Evolutionary conservation across 2,329 filamentous ascomycete genomes (phyloP).

Genomic region (Xylariomycetidae sp.): DNA sequence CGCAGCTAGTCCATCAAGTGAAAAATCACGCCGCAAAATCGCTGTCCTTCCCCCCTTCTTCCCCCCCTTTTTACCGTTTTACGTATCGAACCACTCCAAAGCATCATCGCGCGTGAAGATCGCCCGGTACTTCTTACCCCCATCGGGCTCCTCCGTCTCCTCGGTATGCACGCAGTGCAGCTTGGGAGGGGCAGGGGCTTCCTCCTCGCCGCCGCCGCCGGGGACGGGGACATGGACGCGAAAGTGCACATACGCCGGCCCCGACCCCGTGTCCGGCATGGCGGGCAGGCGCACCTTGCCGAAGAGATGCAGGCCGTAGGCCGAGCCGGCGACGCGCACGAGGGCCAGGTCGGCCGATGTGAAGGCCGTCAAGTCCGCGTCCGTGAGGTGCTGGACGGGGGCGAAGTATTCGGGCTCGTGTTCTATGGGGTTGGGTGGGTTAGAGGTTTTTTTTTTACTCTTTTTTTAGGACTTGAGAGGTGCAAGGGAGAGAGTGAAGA

Average conservation of each 20-base stretch:
- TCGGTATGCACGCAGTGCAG: constrained; percentile 46
- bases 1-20: no score
- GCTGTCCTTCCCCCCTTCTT: neutral
- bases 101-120: constrained; percentile 42
- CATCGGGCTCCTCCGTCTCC: constrained; percentile 37
- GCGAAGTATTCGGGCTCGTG: constrained; percentile 53
- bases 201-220: constrained; percentile 31
- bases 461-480: constrained; percentile 2
- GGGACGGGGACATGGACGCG: constrained; percentile 43
- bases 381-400: constrained; percentile 36
- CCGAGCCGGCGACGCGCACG: constrained; percentile 40
- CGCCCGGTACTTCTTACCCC: constrained; percentile 39
- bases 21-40: neutral
- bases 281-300: constrained; percentile 45
- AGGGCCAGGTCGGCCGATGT: constrained; percentile 34
- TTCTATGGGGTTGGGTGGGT: constrained; percentile 29
- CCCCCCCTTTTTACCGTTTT: constrained; percentile 1
- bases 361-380: constrained; percentile 34
- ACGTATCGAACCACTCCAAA: constrained; percentile 52
- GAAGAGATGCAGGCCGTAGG: constrained; percentile 45
- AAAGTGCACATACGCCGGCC: constrained; percentile 42
- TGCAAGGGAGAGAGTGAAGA: neutral
- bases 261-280: constrained; percentile 28
- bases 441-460: neutral
- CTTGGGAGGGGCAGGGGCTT: constrained; percentile 31